Evolutionary conservation across 768 basidiomycete genomes (phyloP).

Genomic region (Fibroporia radiculosa): DNA sequence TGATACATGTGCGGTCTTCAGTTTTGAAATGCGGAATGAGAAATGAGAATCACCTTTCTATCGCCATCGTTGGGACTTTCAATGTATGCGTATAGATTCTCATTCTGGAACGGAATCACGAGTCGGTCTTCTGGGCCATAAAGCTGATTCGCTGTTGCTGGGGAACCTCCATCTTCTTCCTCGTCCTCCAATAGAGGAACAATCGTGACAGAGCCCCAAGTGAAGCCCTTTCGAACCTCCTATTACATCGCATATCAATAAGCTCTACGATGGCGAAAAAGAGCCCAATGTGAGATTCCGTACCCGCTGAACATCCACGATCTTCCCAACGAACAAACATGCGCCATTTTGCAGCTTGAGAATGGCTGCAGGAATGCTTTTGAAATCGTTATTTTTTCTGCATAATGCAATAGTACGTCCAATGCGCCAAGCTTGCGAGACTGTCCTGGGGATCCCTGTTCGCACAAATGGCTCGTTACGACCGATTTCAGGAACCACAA

Average conservation of each 20-base stretch:
- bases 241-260: neutral
- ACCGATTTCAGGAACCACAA: neutral
- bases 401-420: conserved; percentile 52
- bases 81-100: conserved; percentile 43
- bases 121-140: conserved; percentile 24
- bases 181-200: conserved; percentile 23
- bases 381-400: conserved; percentile 37
- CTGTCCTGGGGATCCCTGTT: conserved; percentile 34
- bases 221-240: conserved; percentile 25
- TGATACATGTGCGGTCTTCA: conserved; percentile 9
- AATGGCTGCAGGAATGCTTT: conserved; percentile 24
- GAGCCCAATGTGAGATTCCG: neutral
- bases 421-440: conserved; percentile 56
- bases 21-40: neutral
- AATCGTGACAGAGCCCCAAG: conserved; percentile 26
- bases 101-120: conserved; percentile 55
- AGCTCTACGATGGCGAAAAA: neutral
- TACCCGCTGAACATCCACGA: conserved; percentile 35
- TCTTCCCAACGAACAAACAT: conserved; percentile 53
- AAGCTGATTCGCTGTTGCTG: neutral
- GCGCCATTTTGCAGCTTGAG: conserved; percentile 27
- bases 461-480: neutral
- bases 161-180: conserved; percentile 15
- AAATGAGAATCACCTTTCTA: neutral
- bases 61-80: neutral